Percentiles rank a stretch among this genome's conserved stretches.
Evolutionary conservation across 768 basidiomycete species (phyloP).

Genomic region (Phanerochaete carnosa): DNA sequence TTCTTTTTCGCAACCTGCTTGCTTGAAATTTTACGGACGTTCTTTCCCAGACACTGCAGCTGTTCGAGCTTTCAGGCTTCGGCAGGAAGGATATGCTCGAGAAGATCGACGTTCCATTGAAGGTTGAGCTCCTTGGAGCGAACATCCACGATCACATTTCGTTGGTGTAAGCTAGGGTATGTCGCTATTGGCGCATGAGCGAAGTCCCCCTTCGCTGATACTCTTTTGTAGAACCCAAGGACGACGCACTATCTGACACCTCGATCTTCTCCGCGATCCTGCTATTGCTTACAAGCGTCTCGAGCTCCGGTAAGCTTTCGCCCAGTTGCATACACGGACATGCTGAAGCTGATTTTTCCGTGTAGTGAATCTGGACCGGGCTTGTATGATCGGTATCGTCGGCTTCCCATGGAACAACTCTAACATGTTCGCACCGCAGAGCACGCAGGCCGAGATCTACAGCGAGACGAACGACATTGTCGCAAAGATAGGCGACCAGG

Average conservation of each 20-base stretch:
- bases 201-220: neutral
- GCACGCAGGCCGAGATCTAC: neutral
- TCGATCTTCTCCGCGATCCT: conserved; percentile 13
- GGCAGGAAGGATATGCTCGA: conserved; percentile 34
- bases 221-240: conserved; percentile 9
- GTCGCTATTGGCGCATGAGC: neutral
- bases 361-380: conserved; percentile 1
- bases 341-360: neutral
- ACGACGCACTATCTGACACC: conserved; percentile 11
- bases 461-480: conserved; percentile 3
- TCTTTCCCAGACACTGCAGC: conserved; percentile 33
- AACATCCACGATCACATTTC: conserved; percentile 43
- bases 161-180: conserved; percentile 21
- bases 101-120: conserved; percentile 30
- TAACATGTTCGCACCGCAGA: neutral
- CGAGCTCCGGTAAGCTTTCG: neutral
- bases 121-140: conserved; percentile 41
- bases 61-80: conserved; percentile 49
- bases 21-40: neutral
- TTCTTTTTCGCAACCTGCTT: neutral
- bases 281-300: conserved; percentile 2
- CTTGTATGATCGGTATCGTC: conserved; percentile 8
- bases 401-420: conserved; percentile 2
- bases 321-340: neutral
- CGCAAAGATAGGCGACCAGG: neutral